Evolutionary conservation across 108 stramenopile species (phyloP), one percentile per base, ranked within the genome.

Genomic region (Skeletonema menzelii): DNA sequence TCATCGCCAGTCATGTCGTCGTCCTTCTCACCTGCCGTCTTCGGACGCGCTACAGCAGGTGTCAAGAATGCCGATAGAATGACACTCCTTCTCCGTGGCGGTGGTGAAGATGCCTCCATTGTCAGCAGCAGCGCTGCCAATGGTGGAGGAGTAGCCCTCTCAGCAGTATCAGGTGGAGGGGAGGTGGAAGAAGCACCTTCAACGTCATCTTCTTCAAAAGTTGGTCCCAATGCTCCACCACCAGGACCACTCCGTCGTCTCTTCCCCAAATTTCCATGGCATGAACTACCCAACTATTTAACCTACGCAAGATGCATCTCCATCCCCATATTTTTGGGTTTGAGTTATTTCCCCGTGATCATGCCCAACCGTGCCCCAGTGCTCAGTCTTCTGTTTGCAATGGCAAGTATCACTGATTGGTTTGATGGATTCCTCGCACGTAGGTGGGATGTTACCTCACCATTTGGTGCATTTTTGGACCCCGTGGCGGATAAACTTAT

Each of bases 401-500:
- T 91, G 26, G 90, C 94, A 7, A 77, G 80, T 34, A 47, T 91
- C 8, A 98, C 97, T 8, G 98, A 97, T 82, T 97, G 86, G 83
- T 72, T 97, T 28, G 98, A 98, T 79, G 98, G 98, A 5, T 97
- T 78, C 82, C 83, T 97, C 37, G 98, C 94, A 8, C 70, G 95
- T 46, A 67, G 90, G 26, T 96, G 90, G 94, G 86, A 91, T 57
- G 72, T 91, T 27, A 76, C 83, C 26, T 87, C 84, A 34, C 70
- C 88, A 8, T 94, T 97, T 77, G 98, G 98, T 6, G 96, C 97
- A 17, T 98, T 98, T 80, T 73, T 98, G 59, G 98, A 98, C 80
- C 98, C 98, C 20, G 98, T 98, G 8, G 97, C 97, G 0, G 98
- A 98, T 76, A 98, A 98, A 80, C 82, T 98, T 19, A 95, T 97